Evolutionary conservation across 257 asterid species (phyloP), one percentile per base, ranked within the genome.

Genomic region (Henckelia pumila): DNA sequence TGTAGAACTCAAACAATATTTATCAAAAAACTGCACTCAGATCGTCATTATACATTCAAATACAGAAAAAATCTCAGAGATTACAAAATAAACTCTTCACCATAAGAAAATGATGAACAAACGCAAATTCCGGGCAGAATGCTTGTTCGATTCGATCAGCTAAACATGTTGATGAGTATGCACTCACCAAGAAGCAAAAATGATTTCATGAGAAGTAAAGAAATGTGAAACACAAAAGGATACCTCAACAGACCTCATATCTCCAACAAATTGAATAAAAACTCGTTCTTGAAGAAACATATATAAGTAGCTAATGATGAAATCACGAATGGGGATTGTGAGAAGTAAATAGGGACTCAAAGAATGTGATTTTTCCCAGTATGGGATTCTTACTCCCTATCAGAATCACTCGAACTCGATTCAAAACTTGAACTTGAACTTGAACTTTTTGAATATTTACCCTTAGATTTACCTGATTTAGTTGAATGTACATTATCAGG

Each of bases 401-500:
- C 56, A 2, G 70, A 65, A 21, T 65, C 76, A 37, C 73, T 69
- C 19, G 78, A 71, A 49, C 68, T 66, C 26, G 82, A 70, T 20
- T 66, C 47, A 35, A 58, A 73, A 49, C 68, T 72, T 1, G 69
- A 57, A 49, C 68, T 72, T 1, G 69, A 57, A 57, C 76, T 71
- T 19, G 76, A 64, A 49, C 71, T 75, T 71, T 63, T 49, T 23
- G 67, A 56, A 33, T 28, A 23, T 23, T 75, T 71, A 20, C 67
- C 78, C 58, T 71, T 72, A 19, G 61, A 75, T 69, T 66, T 68
- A 68, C 30, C 75, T 56, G 75, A 61, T 64, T 40, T 16, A 25
- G 52, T 56, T 25, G 75, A 55, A 61, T 63, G 23, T 58, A 33
- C 20, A 55, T 57, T 77, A 59, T 58, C 61, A 58, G 61, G 40